Conservation (phyloP, 345 rosid species). For the Linum lewisii region DNA sequence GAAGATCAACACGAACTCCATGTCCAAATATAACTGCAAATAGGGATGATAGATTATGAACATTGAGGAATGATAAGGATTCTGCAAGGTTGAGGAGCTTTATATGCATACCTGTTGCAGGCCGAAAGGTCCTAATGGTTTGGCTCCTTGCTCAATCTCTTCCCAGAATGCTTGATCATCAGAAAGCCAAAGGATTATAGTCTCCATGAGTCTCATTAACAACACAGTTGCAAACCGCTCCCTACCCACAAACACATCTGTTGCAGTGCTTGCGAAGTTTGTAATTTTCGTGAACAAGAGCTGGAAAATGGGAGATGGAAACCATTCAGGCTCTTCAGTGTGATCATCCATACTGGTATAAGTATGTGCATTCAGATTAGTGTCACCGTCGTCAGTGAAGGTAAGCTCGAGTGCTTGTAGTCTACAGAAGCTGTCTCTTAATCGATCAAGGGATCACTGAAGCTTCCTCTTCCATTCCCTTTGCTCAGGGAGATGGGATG, state of each 20-base stretch:
- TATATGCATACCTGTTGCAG: constrained; percentile 53
- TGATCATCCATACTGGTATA: constrained; percentile 52
- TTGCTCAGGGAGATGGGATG: constrained; percentile 63
- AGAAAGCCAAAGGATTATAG: constrained; percentile 87
- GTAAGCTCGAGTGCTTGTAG: constrained; percentile 82
- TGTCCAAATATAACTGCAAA: constrained; percentile 76
- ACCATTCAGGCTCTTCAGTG: constrained; percentile 74
- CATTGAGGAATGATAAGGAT: too few species aligned
- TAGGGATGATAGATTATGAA: neutral
- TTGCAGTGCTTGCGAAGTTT: constrained; percentile 44
- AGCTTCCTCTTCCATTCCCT: constrained; percentile 83
- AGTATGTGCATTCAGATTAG: constrained; percentile 43
- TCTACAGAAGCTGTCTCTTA: constrained; percentile 91
- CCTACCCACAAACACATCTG: constrained; percentile 74
- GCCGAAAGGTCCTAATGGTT: constrained; percentile 69
- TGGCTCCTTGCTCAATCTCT: constrained; percentile 60
- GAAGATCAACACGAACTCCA: constrained; percentile 85
- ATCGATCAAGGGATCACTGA: constrained; percentile 59
- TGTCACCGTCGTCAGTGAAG: constrained; percentile 77
- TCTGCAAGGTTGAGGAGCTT: neutral
- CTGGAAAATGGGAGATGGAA: constrained; percentile 65
- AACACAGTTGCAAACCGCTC: constrained; percentile 83
- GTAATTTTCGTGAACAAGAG: constrained; percentile 62
- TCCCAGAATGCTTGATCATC: constrained; percentile 88
- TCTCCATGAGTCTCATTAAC: constrained; percentile 79